Evolutionary conservation across 148 eudicot species (phyloP).

Genomic region (Linanthus parryae): DNA sequence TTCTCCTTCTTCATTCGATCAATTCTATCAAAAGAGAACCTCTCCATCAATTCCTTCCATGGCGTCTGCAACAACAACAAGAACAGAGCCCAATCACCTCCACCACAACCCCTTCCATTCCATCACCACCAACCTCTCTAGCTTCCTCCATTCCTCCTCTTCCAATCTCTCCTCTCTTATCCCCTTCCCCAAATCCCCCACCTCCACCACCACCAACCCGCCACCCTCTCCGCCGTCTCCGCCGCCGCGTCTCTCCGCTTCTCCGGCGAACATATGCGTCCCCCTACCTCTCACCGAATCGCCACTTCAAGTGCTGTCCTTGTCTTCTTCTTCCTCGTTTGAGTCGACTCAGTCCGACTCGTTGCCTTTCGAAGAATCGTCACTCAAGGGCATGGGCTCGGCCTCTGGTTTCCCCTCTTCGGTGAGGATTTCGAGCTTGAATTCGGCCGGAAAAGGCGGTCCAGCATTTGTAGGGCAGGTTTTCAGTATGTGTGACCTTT

Average conservation of each 20-base stretch:
- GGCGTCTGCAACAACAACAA: too few relatives aligned
- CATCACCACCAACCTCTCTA: too few relatives aligned
- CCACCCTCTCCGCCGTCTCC: constrained; percentile 11
- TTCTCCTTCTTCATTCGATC: too few relatives aligned
- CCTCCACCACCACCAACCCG: constrained; percentile 19
- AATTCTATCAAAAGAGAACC: too few relatives aligned
- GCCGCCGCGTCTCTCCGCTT: constrained; percentile 11
- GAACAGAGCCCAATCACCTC: too few relatives aligned
- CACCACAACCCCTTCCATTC: too few relatives aligned
- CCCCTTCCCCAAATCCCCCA: constrained; percentile 8
- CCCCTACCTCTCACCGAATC: constrained; percentile 34
- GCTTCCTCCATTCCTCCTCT: too few relatives aligned
- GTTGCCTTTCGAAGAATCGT: constrained; percentile 5
- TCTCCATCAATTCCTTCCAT: too few relatives aligned
- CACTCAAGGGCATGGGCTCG: constrained; percentile 19
- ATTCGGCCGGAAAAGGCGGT: constrained; percentile 37
- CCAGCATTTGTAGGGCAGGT: constrained; percentile 95
- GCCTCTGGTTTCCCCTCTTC: constrained; percentile 46
- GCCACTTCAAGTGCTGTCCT: constrained; percentile 3
- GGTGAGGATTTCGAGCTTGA: constrained; percentile 45
- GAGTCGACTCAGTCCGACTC: constrained; percentile 35
- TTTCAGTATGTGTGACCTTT: constrained; percentile 89
- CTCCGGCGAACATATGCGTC: constrained; percentile 30
- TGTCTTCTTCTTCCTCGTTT: constrained; percentile 9
- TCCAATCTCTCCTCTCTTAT: constrained; percentile 31